These are phyloP conservation scores for Aureobasidium pullulans DNA, from an alignment of 2,329 filamentous ascomycete genomes.

Conservation along the genomic window DNA sequence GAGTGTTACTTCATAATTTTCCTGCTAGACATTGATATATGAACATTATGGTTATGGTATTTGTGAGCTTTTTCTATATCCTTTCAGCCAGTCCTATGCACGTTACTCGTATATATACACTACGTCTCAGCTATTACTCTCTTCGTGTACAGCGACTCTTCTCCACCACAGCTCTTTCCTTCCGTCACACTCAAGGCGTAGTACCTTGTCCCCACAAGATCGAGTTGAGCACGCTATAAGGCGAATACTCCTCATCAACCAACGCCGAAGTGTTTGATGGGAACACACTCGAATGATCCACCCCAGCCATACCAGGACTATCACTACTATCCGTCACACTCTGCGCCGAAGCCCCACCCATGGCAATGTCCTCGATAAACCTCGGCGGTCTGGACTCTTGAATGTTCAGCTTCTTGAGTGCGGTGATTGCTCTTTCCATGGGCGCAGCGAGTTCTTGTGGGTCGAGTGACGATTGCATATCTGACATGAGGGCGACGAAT, in stretches of 20 bases:
- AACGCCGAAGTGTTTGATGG: slow-evolving; percentile 17
- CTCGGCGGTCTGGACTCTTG: slow-evolving; percentile 21
- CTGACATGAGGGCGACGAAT: slow-evolving; percentile 39
- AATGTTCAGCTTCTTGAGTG: slow-evolving; percentile 36
- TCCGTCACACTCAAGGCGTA: background rate
- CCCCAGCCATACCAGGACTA: slow-evolving; percentile 13
- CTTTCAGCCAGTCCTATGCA: background rate
- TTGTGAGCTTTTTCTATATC: too few relatives aligned
- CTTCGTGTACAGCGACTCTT: background rate
- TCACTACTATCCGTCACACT: background rate
- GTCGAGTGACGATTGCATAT: slow-evolving; percentile 41
- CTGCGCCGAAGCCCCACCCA: slow-evolving; percentile 8
- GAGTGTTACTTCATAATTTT: too few relatives aligned
- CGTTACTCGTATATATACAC: background rate
- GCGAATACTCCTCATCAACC: slow-evolving; percentile 35
- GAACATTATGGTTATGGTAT: too few relatives aligned
- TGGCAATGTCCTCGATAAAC: slow-evolving; percentile 18
- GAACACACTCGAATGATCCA: slow-evolving; percentile 7
- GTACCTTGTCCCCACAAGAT: slow-evolving; percentile 36
- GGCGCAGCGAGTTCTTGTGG: slow-evolving; percentile 41
- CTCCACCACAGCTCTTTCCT: background rate
- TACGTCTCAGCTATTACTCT: background rate
- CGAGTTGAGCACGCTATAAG: slow-evolving; percentile 42
- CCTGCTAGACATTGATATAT: too few relatives aligned
- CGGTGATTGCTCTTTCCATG: slow-evolving; percentile 39